Evolutionary conservation across 2,329 filamentous ascomycete genomes (phyloP), one percentile per base, ranked within the genome.

Genomic region (Neofusicoccum sp.): DNA sequence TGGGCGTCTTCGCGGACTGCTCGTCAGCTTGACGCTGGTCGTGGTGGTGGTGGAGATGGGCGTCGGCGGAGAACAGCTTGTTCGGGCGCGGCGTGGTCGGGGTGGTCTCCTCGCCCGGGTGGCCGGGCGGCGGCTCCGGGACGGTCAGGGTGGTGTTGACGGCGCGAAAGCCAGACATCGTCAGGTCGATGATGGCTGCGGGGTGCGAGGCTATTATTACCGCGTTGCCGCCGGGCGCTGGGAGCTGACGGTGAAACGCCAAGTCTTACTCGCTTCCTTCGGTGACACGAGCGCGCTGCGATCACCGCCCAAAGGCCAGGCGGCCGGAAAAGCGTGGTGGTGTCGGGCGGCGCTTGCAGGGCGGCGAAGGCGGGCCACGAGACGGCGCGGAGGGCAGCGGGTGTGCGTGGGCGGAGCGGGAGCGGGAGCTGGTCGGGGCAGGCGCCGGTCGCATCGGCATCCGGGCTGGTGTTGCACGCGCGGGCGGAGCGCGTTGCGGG

Each of bases 151-250:
- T 80, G 63, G 80, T 82, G 73, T 87, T 87, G 70, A 87, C 84
- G 64, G 85, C 81, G 69, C 82, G 79, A 71, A 88, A 87, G 62
- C 81, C 77, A 65, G 84, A 79, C 82, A 86, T 85, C 60, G 61
- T 62, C 43, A 56, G 30, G 61, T 33, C 20, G 43, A 34, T 48
- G 33, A 43, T 49, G 58, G 49, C 58, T 57, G 58, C 44, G 57
- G 45, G 58, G 49, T 38, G 61, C 43, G 47, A 54, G 59, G 59
- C 59, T 61, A 56, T 61, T 61, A 60, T 61, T 56, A 61, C 59
- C 48, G 48, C 20, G 34, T 20, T 36, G 30, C 48, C 40, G 58
- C 57, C 59, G 48, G 59, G 49, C 36, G 59, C 48, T 49, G 59
- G 49, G 59, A 61, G 59, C 59, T 61, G 59, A 61, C 59, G 59